Conservation (phyloP, 73 alveolate species). For the Blepharisma japonicum region DNA sequence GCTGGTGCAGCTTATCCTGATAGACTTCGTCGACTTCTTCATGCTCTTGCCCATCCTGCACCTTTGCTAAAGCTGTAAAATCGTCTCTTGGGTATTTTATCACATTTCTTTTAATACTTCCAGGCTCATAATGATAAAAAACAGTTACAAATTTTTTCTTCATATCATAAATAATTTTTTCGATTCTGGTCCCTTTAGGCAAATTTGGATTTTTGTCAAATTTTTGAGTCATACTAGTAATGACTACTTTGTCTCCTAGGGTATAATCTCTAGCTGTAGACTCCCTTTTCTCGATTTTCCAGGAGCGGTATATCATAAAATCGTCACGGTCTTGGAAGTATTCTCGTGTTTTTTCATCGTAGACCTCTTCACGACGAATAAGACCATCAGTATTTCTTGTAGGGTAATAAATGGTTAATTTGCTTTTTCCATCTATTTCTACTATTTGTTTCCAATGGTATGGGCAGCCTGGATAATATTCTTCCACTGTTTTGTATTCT, state of each 20-base stretch:
- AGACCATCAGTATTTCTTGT: conserved; percentile 84
- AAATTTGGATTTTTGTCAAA: conserved; percentile 55
- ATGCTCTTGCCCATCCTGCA: conserved; percentile 44
- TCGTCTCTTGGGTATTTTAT: conserved; percentile 40
- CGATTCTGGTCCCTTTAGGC: conserved; percentile 67
- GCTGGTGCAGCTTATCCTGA: conserved; percentile 28
- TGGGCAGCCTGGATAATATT: conserved; percentile 74
- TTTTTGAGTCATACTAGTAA: conserved; percentile 67
- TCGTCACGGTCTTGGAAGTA: conserved; percentile 82
- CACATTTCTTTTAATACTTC: conserved; percentile 40
- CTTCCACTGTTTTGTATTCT: conserved; percentile 80
- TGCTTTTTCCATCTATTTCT: conserved; percentile 70
- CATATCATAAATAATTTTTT: conserved; percentile 45
- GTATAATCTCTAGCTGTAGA: conserved; percentile 35
- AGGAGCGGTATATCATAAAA: conserved; percentile 64
- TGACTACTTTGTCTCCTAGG: conserved; percentile 46
- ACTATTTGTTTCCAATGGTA: conserved; percentile 81
- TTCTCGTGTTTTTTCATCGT: conserved; percentile 81
- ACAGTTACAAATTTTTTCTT: conserved; percentile 40
- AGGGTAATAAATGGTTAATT: conserved; percentile 75
- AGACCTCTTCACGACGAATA: conserved; percentile 78
- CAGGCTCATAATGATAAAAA: conserved; percentile 28
- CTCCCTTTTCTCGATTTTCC: conserved; percentile 44
- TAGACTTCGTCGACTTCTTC: conserved; percentile 47
- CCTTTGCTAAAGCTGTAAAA: conserved; percentile 39